These are phyloP conservation scores for Hsuehochloa calcarea DNA, from an alignment of 176 grass and related monocot genomes.

Conservation along the genomic window DNA sequence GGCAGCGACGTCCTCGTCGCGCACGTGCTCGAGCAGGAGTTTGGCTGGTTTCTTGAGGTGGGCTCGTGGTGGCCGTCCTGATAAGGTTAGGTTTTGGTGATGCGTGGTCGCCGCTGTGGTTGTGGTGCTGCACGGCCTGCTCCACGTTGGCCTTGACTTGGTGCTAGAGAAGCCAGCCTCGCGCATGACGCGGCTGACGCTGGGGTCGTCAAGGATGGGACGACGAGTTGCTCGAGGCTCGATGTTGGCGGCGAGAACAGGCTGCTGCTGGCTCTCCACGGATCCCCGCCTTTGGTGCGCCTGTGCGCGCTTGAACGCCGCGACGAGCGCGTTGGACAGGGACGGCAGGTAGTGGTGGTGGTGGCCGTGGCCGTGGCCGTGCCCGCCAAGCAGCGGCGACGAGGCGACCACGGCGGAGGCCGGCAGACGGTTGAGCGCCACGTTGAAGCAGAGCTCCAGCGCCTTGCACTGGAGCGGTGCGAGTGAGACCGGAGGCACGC, in stretches of 20 bases:
- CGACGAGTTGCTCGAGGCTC: slow-evolving; percentile 89
- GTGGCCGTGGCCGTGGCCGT: slow-evolving; percentile 37
- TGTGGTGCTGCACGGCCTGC: slow-evolving; percentile 56
- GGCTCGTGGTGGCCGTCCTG: slow-evolving; percentile 24
- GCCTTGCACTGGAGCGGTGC: slow-evolving; percentile 93
- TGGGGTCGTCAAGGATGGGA: slow-evolving; percentile 96
- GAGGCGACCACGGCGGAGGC: slow-evolving; percentile 52
- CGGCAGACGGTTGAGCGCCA: slow-evolving; percentile 83
- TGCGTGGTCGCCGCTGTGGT: slow-evolving; percentile 20
- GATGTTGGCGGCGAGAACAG: slow-evolving; percentile 80
- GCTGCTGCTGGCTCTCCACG: slow-evolving; percentile 89
- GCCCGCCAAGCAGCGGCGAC: slow-evolving; percentile 47
- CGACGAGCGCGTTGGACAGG: slow-evolving; percentile 88
- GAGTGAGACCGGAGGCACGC: slow-evolving; percentile 86
- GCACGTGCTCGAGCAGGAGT: slow-evolving; percentile 11
- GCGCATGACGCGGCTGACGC: slow-evolving; percentile 91
- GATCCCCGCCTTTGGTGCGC: slow-evolving; percentile 85
- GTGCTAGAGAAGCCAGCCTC: slow-evolving; percentile 98
- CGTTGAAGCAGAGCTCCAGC: slow-evolving; percentile 96
- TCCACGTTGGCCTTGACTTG: slow-evolving; percentile 90
- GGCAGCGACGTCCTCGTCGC: slow-evolving; percentile 57
- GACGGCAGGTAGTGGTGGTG: slow-evolving; percentile 62
- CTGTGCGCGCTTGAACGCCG: slow-evolving; percentile 92
- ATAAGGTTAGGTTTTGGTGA: slow-evolving; percentile 55
- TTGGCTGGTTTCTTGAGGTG: slow-evolving; percentile 44